These are phyloP conservation scores for Dryadomyces quercivorus DNA, from an alignment of 2,329 filamentous ascomycete genomes.

Conservation along the genomic window DNA sequence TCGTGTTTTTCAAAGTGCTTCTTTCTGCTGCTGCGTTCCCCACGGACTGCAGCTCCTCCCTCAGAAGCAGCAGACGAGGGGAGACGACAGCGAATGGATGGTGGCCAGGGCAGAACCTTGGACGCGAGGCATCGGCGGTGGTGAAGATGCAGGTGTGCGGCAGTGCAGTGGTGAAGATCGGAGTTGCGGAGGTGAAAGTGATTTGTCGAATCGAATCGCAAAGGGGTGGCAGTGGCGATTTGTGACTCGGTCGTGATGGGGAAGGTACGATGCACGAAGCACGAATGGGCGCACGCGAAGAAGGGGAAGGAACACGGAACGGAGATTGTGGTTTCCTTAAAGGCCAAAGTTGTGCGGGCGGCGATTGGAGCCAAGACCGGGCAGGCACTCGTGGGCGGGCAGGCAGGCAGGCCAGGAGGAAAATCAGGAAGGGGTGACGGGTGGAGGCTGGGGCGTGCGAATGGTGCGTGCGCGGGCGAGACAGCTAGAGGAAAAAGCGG, in stretches of 20 bases:
- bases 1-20: too few relatives aligned
- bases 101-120: neutral
- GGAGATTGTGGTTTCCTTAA: neutral
- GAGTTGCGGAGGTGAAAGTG: neutral
- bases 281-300: neutral
- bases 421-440: conserved; percentile 2
- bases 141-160: neutral
- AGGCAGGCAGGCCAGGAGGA: neutral
- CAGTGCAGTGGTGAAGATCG: neutral
- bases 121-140: neutral
- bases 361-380: neutral
- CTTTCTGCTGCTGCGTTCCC: neutral
- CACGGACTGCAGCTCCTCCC: conserved; percentile 2
- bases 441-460: neutral
- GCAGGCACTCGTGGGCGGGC: neutral
- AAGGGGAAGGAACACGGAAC: neutral
- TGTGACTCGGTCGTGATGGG: neutral
- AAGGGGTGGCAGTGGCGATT: neutral
- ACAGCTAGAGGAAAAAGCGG: neutral
- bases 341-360: neutral
- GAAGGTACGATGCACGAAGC: neutral
- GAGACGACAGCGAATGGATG: neutral
- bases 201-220: neutral
- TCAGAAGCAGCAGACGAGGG: conserved; percentile 4
- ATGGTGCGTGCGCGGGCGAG: neutral